Conservation (phyloP, 192 early-diverging fungal genomes). For the Podila minutissima region DNA sequence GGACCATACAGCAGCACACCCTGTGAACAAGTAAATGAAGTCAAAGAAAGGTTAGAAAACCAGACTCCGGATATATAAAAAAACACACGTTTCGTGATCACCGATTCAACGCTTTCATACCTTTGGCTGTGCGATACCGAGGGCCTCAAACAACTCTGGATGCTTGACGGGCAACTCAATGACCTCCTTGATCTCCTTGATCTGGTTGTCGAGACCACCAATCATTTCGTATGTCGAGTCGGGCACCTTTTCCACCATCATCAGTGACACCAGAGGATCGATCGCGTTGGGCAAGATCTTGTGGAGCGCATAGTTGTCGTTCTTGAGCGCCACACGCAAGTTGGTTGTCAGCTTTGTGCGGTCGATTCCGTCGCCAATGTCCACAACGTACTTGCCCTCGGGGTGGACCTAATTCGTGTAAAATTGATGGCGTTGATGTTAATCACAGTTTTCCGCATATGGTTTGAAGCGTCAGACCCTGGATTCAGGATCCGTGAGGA, state of each 20-base stretch:
- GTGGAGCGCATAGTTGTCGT: slow-evolving; percentile 93
- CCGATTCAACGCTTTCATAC: slow-evolving; percentile 18
- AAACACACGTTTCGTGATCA: not conserved
- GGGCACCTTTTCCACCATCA: slow-evolving; percentile 99
- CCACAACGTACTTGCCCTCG: slow-evolving; percentile 98
- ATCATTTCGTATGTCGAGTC: slow-evolving; percentile 99
- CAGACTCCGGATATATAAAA: not conserved
- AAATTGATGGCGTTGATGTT: not conserved
- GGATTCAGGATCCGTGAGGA: not conserved
- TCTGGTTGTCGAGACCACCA: slow-evolving; percentile 98
- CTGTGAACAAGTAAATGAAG: slow-evolving; percentile 26
- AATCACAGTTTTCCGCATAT: too few species aligned
- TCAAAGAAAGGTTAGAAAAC: not conserved
- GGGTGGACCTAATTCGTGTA: slow-evolving; percentile 76
- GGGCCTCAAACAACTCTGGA: slow-evolving; percentile 96
- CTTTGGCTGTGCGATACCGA: slow-evolving; percentile 99
- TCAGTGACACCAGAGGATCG: slow-evolving; percentile 98
- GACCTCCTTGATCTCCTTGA: slow-evolving; percentile 99
- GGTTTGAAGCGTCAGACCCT: too few species aligned
- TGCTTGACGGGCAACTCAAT: slow-evolving; percentile 99
- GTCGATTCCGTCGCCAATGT: slow-evolving; percentile 93
- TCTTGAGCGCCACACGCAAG: slow-evolving; percentile 91
- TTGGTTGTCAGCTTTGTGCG: slow-evolving; percentile 91
- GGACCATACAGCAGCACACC: slow-evolving; percentile 94
- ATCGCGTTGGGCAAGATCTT: slow-evolving; percentile 98